Evolutionary conservation across 371 early-diverging fungal species (phyloP).

Genomic region (Mucor lusitanicus): DNA sequence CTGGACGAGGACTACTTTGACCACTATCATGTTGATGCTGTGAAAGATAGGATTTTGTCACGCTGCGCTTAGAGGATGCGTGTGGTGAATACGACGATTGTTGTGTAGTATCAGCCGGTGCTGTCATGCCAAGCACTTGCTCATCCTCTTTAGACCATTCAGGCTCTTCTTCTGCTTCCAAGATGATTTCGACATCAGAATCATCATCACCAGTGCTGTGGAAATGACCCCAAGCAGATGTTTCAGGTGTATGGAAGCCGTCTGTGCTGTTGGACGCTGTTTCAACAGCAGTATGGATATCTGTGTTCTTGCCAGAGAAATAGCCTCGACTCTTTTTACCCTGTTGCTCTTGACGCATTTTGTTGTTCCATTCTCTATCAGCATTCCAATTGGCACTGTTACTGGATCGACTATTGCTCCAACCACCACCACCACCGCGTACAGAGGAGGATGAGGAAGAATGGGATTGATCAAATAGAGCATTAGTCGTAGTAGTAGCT

Average conservation of each 20-base stretch:
- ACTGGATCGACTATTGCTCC: constrained; percentile 5
- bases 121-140: constrained; percentile 31
- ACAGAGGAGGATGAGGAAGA: not conserved
- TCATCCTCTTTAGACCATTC: constrained; percentile 15
- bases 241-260: not conserved
- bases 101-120: constrained; percentile 5
- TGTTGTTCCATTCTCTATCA: not conserved
- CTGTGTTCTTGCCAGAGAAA: constrained; percentile 21
- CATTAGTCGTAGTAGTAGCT: not conserved
- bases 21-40: not conserved
- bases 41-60: not conserved
- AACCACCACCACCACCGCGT: not conserved
- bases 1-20: constrained; percentile 3
- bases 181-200: constrained; percentile 43
- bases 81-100: not conserved
- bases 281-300: not conserved
- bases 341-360: not conserved
- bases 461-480: not conserved
- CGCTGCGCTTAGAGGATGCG: no score
- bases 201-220: constrained; percentile 27
- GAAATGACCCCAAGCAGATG: not conserved
- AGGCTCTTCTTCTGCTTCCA: constrained; percentile 32
- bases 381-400: constrained; percentile 3
- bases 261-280: not conserved
- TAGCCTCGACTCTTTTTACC: constrained; percentile 28